Percentiles rank a stretch among this genome's conserved stretches.
These are phyloP conservation scores for Solanum clarkiae DNA, from an alignment of 257 asterid species.

Conservation along the genomic window DNA sequence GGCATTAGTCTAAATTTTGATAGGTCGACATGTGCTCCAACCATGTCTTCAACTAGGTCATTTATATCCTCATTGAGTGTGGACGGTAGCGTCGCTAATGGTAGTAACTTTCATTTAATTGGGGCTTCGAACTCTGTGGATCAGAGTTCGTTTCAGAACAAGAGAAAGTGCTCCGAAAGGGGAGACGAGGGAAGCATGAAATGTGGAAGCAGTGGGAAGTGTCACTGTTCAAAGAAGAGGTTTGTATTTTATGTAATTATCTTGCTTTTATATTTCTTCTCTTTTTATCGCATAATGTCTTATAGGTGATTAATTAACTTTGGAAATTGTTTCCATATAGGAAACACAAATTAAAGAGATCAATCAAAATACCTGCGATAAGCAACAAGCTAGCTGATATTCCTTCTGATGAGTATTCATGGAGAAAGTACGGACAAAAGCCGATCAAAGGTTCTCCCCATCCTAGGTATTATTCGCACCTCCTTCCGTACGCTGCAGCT, in stretches of 20 bases:
- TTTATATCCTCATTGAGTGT: constrained; percentile 80
- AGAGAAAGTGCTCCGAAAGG: constrained; percentile 57
- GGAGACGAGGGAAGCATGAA: constrained; percentile 82
- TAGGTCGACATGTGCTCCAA: constrained; percentile 67
- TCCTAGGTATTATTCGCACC: constrained; percentile 35
- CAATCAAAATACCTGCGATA: constrained; percentile 64
- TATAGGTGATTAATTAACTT: neutral
- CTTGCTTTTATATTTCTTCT: neutral
- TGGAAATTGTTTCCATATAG: constrained; percentile 7
- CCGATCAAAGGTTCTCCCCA: constrained; percentile 82
- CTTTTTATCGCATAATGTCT: neutral
- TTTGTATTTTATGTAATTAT: neutral
- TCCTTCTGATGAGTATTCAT: constrained; percentile 61
- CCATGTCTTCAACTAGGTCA: constrained; percentile 77
- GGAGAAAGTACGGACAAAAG: constrained; percentile 83
- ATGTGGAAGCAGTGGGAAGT: constrained; percentile 76
- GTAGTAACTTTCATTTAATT: constrained; percentile 42
- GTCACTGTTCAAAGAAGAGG: constrained; percentile 98
- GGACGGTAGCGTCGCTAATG: constrained; percentile 79
- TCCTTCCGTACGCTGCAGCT: neutral
- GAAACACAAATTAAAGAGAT: constrained; percentile 59
- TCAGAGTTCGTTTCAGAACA: constrained; percentile 53
- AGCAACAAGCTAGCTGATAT: constrained; percentile 71
- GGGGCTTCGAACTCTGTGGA: constrained; percentile 69
- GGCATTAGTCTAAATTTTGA: constrained; percentile 78